phyloP scores from a whole-genome alignment of 257 asterid species.

The Fraxinus cuspidata region DNA sequence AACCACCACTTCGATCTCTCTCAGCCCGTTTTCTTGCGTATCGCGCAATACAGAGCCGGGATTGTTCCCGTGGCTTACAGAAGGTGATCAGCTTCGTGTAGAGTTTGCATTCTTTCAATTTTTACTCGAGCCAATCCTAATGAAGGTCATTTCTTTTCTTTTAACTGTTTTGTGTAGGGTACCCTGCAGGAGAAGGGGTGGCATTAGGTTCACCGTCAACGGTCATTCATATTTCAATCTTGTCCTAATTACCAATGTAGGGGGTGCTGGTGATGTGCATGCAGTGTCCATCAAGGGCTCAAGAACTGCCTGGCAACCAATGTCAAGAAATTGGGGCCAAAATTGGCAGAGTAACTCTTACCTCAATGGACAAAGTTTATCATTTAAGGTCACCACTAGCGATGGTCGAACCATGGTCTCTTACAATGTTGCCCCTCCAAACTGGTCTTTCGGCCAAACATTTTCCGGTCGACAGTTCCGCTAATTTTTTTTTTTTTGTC shows the following conservation, averaged over 20 bases:
- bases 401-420: conserved; percentile 79
- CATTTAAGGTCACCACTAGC: conserved; percentile 73
- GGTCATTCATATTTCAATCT: conserved; percentile 90
- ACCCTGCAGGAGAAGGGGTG: conserved; percentile 89
- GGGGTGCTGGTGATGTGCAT: conserved; percentile 85
- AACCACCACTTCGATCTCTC: conserved; percentile 90
- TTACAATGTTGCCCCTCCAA: conserved; percentile 66
- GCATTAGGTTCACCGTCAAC: conserved; percentile 79
- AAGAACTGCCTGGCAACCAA: conserved; percentile 75
- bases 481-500: neutral
- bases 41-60: conserved; percentile 82
- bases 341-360: conserved; percentile 90
- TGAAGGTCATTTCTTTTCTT: neutral
- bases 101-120: too few relatives aligned
- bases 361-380: conserved; percentile 83
- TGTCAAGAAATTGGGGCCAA: conserved; percentile 98
- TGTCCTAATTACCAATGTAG: conserved; percentile 80
- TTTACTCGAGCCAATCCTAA: neutral
- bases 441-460: conserved; percentile 89
- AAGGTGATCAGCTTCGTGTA: conserved; percentile 41
- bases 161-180: conserved; percentile 42
- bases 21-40: conserved; percentile 68
- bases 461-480: conserved; percentile 72
- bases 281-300: conserved; percentile 83
- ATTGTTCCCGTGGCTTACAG: conserved; percentile 78